phyloP scores from a whole-genome alignment of 2,329 filamentous ascomycete genomes.

The Talaromyces rugulosus region DNA sequence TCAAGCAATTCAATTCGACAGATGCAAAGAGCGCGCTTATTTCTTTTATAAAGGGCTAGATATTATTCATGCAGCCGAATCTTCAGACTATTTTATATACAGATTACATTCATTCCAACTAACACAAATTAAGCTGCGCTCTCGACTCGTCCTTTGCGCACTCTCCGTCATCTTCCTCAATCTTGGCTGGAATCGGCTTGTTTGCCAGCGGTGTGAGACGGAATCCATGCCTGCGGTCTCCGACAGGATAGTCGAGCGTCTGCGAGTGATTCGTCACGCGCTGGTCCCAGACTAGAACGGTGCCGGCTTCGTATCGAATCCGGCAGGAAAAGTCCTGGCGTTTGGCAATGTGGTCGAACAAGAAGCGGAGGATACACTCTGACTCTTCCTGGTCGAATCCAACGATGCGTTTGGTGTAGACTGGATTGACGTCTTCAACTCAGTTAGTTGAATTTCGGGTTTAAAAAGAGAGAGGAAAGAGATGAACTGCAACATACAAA shows the following conservation, averaged over 20 bases:
- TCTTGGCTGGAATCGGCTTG: not conserved
- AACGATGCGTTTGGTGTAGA: not conserved
- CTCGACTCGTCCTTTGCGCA: not conserved
- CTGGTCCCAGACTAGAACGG: slow-evolving; percentile 3
- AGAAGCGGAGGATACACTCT: not conserved
- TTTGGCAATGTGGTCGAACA: slow-evolving; percentile 2
- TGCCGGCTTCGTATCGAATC: not conserved
- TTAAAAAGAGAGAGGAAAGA: not conserved
- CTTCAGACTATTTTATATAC: not conserved
- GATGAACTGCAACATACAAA: not conserved
- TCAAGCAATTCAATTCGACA: not conserved
- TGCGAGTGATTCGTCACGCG: slow-evolving; percentile 1
- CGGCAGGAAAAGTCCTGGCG: not conserved
- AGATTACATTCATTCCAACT: not conserved
- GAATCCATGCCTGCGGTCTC: not conserved
- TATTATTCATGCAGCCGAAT: not conserved
- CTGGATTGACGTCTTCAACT: not conserved
- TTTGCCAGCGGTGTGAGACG: not conserved
- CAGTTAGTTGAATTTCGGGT: not conserved
- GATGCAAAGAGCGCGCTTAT: not conserved
- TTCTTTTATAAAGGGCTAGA: not conserved
- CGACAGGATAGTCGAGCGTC: slow-evolving; percentile 1
- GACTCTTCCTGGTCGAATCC: slow-evolving; percentile 2
- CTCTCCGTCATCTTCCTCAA: slow-evolving; percentile 3
- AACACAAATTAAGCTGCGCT: not conserved